Evolutionary conservation across 805 yeast species (phyloP).

Genomic region (Metschnikowia anglica): DNA sequence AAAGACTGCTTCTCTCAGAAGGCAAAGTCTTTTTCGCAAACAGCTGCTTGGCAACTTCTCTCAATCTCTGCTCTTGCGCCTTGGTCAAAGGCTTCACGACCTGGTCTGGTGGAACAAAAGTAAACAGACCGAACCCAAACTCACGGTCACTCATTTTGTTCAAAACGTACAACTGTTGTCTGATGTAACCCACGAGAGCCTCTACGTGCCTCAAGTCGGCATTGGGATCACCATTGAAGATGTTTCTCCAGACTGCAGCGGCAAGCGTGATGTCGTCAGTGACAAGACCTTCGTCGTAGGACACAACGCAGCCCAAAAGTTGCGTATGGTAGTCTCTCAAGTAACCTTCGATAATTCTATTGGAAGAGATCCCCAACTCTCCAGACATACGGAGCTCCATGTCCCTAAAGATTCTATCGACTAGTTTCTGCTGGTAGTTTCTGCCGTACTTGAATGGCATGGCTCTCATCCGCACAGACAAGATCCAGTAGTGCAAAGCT

Average conservation of each 20-base stretch:
- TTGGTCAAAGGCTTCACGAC: conserved; percentile 69
- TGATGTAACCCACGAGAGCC: conserved; percentile 83
- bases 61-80: conserved; percentile 59
- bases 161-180: conserved; percentile 85
- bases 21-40: conserved; percentile 58
- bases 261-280: conserved; percentile 78
- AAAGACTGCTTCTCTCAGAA: conserved; percentile 50
- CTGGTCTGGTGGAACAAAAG: conserved; percentile 79
- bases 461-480: conserved; percentile 93
- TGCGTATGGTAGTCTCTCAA: conserved; percentile 89
- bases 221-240: conserved; percentile 81
- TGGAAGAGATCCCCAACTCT: conserved; percentile 81
- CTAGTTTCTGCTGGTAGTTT: conserved; percentile 87
- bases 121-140: conserved; percentile 87
- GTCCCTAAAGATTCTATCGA: conserved; percentile 86
- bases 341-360: conserved; percentile 79
- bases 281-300: conserved; percentile 89
- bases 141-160: conserved; percentile 86
- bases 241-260: conserved; percentile 83
- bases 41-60: conserved; percentile 48
- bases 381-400: conserved; percentile 82
- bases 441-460: conserved; percentile 88
- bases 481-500: conserved; percentile 87
- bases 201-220: conserved; percentile 82
- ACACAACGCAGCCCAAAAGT: conserved; percentile 81